These are phyloP conservation scores for Diaporthe vaccinii DNA, from an alignment of 2,329 filamentous ascomycete genomes.

Conservation along the genomic window DNA sequence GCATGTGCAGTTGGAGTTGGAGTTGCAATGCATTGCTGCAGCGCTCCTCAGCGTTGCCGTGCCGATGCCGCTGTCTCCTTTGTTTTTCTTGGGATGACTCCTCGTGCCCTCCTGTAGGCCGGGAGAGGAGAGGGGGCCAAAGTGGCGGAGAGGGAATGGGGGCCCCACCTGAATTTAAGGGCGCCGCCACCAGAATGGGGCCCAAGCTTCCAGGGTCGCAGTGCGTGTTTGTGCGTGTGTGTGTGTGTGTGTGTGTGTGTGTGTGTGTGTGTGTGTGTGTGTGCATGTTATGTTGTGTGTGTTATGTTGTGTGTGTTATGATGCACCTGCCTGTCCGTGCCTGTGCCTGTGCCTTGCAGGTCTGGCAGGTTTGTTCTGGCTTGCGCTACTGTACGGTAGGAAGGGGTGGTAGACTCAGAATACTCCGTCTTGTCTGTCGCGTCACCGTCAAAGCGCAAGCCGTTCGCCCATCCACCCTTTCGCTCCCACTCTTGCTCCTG, in stretches of 20 bases:
- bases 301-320: background rate
- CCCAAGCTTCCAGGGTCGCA: constrained; percentile 17
- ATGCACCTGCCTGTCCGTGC: background rate
- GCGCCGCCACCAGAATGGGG: constrained; percentile 3
- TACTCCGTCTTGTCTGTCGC: constrained; percentile 11
- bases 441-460: constrained; percentile 28
- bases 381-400: background rate
- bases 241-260: background rate
- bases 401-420: background rate
- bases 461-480: background rate
- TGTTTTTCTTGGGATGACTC: constrained; percentile 24
- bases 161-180: constrained; percentile 16
- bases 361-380: background rate
- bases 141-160: constrained; percentile 3
- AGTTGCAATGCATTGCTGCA: constrained; percentile 8
- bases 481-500: background rate
- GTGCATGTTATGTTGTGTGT: background rate
- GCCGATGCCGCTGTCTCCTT: constrained; percentile 17
- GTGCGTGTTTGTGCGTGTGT: background rate
- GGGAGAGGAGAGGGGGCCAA: constrained; percentile 9
- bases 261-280: too few species aligned
- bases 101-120: background rate
- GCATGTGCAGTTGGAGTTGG: background rate
- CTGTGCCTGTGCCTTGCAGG: constrained; percentile 20
- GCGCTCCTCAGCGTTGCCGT: constrained; percentile 12